phyloP scores from a whole-genome alignment of 495 filamentous ascomycete species.

The Annulohypoxylon moriforme region DNA sequence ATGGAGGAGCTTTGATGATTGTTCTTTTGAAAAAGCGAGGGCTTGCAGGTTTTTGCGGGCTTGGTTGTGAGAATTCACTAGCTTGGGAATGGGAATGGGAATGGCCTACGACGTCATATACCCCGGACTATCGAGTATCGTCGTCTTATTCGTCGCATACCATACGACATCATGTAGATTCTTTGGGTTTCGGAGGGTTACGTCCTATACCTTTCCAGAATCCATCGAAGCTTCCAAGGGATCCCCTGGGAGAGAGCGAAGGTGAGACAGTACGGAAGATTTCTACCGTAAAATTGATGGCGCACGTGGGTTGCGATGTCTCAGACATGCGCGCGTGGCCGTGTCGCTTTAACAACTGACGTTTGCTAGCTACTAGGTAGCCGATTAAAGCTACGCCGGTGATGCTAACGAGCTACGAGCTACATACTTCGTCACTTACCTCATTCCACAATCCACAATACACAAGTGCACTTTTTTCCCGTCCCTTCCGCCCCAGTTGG shows the following conservation, averaged over 20 bases:
- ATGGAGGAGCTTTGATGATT: no score
- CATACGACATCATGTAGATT: neutral
- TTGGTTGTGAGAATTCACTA: neutral
- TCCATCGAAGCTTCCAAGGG: neutral
- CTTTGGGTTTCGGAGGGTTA: neutral
- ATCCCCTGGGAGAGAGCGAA: no score
- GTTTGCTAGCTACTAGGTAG: neutral
- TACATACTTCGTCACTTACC: neutral
- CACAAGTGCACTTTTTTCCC: neutral
- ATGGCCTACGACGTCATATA: neutral
- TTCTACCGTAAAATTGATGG: neutral
- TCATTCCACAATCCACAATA: neutral
- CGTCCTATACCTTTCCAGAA: neutral
- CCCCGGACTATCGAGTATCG: neutral
- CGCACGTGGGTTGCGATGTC: neutral
- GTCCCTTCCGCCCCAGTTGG: neutral
- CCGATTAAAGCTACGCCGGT: neutral
- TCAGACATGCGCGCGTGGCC: neutral
- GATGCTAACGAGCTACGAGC: neutral
- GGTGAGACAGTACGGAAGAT: neutral
- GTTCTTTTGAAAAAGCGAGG: no score
- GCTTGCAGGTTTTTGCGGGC: no score
- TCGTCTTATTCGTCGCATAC: neutral
- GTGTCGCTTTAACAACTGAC: neutral
- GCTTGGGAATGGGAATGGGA: neutral